Conservation (phyloP, 140 eudicot genomes). For the Ambrosia hybrid region DNA sequence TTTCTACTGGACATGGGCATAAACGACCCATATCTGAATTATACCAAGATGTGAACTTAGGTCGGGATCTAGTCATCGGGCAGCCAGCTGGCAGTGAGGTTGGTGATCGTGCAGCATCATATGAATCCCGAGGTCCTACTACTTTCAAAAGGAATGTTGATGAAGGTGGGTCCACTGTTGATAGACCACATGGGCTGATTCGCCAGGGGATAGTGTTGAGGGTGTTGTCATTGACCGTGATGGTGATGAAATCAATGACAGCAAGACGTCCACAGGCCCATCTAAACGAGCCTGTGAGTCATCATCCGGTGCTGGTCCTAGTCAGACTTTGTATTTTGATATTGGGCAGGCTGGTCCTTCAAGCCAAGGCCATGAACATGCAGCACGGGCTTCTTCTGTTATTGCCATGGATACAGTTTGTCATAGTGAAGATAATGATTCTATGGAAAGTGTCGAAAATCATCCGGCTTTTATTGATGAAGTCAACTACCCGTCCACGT, state of each 20-base stretch:
- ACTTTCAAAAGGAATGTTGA: constrained; percentile 67
- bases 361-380: constrained; percentile 47
- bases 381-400: constrained; percentile 77
- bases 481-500: constrained; percentile 48
- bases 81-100: constrained; percentile 92
- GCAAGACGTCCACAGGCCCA: constrained; percentile 68
- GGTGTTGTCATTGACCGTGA: constrained; percentile 92
- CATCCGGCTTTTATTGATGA: constrained; percentile 78
- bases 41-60: constrained; percentile 51
- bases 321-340: constrained; percentile 58
- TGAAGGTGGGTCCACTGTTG: constrained; percentile 90
- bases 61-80: constrained; percentile 62
- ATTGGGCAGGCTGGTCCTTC: constrained; percentile 42
- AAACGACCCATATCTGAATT: constrained; percentile 41
- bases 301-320: constrained; percentile 83
- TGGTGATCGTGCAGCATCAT: constrained; percentile 93
- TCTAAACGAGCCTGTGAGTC: constrained; percentile 76
- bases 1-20: constrained; percentile 45
- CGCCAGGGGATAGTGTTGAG: constrained; percentile 74
- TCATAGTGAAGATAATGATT: constrained; percentile 59
- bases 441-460: constrained; percentile 95
- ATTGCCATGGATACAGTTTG: constrained; percentile 78
- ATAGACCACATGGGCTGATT: constrained; percentile 46
- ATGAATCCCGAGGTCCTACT: constrained; percentile 91
- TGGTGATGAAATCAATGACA: constrained; percentile 84